These are phyloP conservation scores for Trichoderma semiorbis DNA, from an alignment of 2,329 filamentous ascomycete genomes.

Conservation along the genomic window DNA sequence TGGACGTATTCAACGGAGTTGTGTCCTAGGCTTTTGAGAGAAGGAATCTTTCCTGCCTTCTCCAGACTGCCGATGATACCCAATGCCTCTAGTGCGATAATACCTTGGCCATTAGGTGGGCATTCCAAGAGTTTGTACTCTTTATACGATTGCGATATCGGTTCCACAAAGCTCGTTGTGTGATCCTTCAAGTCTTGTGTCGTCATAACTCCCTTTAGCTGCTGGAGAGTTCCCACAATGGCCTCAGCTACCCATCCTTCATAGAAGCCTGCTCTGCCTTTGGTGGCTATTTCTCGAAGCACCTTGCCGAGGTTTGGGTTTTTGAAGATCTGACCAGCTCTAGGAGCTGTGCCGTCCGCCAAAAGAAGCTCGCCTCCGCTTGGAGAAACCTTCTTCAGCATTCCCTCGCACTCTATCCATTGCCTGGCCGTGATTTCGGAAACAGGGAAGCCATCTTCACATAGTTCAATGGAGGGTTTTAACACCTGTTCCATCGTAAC, in stretches of 20 bases:
- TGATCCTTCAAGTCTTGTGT: conserved; percentile 10
- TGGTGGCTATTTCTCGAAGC: not conserved
- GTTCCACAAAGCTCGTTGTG: not conserved
- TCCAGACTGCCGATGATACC: conserved; percentile 6
- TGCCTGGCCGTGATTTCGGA: conserved; percentile 6
- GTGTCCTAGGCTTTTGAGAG: not conserved
- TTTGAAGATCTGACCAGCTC: conserved; percentile 6
- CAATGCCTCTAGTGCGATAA: conserved; percentile 2
- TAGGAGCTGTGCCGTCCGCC: not conserved
- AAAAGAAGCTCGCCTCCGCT: not conserved
- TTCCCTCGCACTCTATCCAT: conserved; percentile 5
- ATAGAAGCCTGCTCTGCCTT: conserved; percentile 8
- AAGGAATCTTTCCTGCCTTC: not conserved
- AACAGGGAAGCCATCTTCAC: conserved; percentile 9
- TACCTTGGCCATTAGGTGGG: conserved; percentile 11
- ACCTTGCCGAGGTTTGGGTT: conserved; percentile 5
- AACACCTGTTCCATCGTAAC: not conserved
- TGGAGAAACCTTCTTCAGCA: conserved; percentile 1
- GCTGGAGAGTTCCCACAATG: not conserved
- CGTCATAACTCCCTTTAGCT: not conserved
- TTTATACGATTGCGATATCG: not conserved
- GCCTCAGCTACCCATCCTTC: conserved; percentile 12
- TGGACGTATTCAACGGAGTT: conserved; percentile 10
- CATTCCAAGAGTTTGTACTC: conserved; percentile 8
- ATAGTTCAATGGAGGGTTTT: not conserved